Conservation (phyloP, 2,329 filamentous ascomycete species). For the Trichoderma atroviride region DNA sequence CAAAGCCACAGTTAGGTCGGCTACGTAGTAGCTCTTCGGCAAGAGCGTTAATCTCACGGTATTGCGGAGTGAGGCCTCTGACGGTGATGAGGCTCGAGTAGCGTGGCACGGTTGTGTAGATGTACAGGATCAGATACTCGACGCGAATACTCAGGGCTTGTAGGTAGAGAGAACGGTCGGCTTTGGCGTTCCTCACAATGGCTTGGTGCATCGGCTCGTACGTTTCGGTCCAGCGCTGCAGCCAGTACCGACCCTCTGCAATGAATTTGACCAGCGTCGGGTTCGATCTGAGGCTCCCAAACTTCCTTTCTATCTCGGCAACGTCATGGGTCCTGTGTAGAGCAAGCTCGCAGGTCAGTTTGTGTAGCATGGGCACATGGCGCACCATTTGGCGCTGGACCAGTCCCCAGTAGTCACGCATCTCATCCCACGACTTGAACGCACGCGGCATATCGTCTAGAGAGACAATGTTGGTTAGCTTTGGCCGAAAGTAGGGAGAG, state of each 20-base stretch:
- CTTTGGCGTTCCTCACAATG: slow-evolving; percentile 32
- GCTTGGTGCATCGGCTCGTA: slow-evolving; percentile 43
- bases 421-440: slow-evolving; percentile 41
- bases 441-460: slow-evolving; percentile 39
- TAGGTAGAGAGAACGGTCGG: slow-evolving; percentile 36
- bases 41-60: slow-evolving; percentile 46
- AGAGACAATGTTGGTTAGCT: slow-evolving; percentile 36
- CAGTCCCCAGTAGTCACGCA: slow-evolving; percentile 44
- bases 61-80: slow-evolving; percentile 45
- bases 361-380: slow-evolving; percentile 41
- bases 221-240: slow-evolving; percentile 45
- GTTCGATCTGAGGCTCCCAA: slow-evolving; percentile 38
- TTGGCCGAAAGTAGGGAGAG: slow-evolving; percentile 43
- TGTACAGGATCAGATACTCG: slow-evolving; percentile 47
- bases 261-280: slow-evolving; percentile 39
- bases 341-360: slow-evolving; percentile 37
- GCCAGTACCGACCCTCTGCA: slow-evolving; percentile 42
- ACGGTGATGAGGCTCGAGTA: slow-evolving; percentile 43
- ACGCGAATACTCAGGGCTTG: slow-evolving; percentile 46
- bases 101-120: slow-evolving; percentile 44
- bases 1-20: slow-evolving; percentile 45
- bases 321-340: slow-evolving; percentile 35
- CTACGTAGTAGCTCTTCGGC: slow-evolving; percentile 43
- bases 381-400: slow-evolving; percentile 44
- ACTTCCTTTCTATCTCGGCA: slow-evolving; percentile 36